Percentiles rank a stretch among this genome's conserved stretches.
Conservation (phyloP, 2,329 filamentous ascomycete species). For the Apiospora aurea region DNA sequence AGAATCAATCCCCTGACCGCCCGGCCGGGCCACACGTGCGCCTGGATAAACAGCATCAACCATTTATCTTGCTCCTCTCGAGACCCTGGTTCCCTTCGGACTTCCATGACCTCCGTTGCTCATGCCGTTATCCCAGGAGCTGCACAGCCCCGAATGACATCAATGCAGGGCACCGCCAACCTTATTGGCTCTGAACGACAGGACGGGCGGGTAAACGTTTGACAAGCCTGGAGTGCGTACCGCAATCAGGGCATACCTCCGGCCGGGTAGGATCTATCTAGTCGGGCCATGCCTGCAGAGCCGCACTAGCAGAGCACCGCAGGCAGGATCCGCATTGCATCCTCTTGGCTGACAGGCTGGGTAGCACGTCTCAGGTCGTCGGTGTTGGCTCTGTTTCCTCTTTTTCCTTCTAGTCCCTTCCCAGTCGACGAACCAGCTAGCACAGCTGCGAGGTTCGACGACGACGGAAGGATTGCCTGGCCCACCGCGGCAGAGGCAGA, state of each 20-base stretch:
- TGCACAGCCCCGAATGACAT: conserved; percentile 19
- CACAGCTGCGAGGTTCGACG: background rate
- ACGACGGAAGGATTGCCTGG: background rate
- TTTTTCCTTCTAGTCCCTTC: background rate
- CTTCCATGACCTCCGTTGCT: background rate
- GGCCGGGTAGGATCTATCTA: background rate
- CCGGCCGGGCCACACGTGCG: background rate
- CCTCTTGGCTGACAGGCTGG: background rate
- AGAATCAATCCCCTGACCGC: background rate
- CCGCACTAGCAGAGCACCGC: background rate
- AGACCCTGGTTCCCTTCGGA: background rate
- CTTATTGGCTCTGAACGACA: background rate
- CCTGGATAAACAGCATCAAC: background rate
- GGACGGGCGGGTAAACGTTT: background rate
- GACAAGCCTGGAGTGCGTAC: conserved; percentile 11
- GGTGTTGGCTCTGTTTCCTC: conserved; percentile 4
- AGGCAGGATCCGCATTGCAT: conserved; percentile 4
- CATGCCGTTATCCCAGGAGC: background rate
- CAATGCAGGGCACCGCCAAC: background rate
- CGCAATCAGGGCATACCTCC: background rate
- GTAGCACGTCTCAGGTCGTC: conserved; percentile 19
- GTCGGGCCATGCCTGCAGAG: conserved; percentile 6
- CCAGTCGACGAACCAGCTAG: background rate
- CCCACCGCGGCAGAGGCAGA: background rate
- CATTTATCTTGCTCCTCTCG: background rate